Evolutionary conservation across 352 stramenopile species (phyloP).

Genomic region (Pythium vanterpoolii): DNA sequence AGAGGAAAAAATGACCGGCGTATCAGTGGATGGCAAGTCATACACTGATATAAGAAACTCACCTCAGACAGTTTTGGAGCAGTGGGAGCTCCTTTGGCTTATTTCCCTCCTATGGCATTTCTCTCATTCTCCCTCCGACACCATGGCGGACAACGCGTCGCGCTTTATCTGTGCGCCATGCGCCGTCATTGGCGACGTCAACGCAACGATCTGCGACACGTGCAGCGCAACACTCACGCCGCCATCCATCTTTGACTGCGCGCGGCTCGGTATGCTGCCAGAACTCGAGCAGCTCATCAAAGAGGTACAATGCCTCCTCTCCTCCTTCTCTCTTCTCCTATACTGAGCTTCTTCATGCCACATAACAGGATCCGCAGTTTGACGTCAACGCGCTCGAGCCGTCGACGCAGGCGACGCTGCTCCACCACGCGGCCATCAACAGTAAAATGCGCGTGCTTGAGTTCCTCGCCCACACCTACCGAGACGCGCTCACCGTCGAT

Average conservation of each 20-base stretch:
- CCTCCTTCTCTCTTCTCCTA: background rate
- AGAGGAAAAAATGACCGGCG: no score
- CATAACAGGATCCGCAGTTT: conserved; percentile 37
- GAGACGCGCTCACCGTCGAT: conserved; percentile 40
- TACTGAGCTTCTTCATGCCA: background rate
- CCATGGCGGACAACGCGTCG: conserved; percentile 7
- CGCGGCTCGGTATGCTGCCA: conserved; percentile 49
- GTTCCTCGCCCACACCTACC: conserved; percentile 28
- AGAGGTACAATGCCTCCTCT: conserved; percentile 22
- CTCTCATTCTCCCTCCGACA: background rate
- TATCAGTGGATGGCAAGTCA: background rate
- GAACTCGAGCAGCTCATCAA: conserved; percentile 58
- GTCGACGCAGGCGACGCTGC: conserved; percentile 53
- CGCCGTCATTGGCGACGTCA: conserved; percentile 9
- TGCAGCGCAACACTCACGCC: conserved; percentile 32
- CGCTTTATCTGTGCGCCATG: conserved; percentile 27
- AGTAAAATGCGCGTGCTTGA: conserved; percentile 76
- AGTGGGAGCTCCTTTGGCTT: background rate
- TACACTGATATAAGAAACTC: conserved; percentile 5
- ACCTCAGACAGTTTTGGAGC: no score
- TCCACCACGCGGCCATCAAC: conserved; percentile 79
- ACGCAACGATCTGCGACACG: conserved; percentile 28
- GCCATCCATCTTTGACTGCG: conserved; percentile 61
- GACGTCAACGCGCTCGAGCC: conserved; percentile 57
- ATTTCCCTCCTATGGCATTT: background rate